Conservation (phyloP, 371 early-diverging fungal species). For the Blastocladiella emersonii region DNA sequence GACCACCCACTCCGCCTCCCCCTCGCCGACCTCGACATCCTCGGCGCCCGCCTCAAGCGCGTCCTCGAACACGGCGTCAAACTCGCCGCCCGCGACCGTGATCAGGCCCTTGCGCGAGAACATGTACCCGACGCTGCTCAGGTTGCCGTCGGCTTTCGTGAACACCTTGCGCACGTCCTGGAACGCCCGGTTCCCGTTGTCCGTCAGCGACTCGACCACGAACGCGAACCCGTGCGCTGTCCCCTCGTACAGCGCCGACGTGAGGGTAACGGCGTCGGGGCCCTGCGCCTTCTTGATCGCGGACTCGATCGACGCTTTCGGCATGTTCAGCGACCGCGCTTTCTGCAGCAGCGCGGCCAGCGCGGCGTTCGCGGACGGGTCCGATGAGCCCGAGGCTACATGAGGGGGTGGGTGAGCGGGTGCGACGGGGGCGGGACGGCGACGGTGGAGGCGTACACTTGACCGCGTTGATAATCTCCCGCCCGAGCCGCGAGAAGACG, state of each 20-base stretch:
- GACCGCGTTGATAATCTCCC: not conserved
- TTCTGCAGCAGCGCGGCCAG: not conserved
- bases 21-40: not conserved
- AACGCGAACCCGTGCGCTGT: not conserved
- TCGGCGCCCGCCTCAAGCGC: not conserved
- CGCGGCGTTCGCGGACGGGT: not conserved
- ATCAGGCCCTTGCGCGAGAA: not conserved
- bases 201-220: not conserved
- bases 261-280: not conserved
- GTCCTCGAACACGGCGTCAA: not conserved
- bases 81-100: not conserved
- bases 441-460: not conserved
- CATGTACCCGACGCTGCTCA: not conserved
- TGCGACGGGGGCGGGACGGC: no score
- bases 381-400: not conserved
- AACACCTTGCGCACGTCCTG: not conserved
- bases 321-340: not conserved
- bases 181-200: not conserved
- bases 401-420: not conserved
- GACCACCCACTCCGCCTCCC: not conserved
- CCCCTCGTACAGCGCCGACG: not conserved
- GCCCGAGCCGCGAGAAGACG: not conserved
- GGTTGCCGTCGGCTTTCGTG: not conserved
- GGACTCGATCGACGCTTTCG: not conserved
- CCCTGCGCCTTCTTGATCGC: conserved; percentile 4